phyloP scores from a whole-genome alignment of 2,329 filamentous ascomycete genomes.

The Fusarium mundagurra region DNA sequence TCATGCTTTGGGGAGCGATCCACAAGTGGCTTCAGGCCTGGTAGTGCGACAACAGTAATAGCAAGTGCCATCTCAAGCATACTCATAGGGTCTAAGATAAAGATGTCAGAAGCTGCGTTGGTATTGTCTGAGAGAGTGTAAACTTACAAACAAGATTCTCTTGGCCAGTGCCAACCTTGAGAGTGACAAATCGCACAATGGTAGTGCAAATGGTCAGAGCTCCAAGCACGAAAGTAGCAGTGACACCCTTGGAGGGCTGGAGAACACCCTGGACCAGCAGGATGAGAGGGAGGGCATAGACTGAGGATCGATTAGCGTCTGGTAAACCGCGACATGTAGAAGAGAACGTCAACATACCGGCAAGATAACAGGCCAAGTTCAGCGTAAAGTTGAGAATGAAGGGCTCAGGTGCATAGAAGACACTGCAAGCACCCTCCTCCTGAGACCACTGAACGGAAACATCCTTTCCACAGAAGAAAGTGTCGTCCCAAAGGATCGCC shows the following conservation, averaged over 20 bases:
- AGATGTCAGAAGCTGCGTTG: neutral
- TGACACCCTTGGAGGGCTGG: constrained; percentile 22
- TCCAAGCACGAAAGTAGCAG: constrained; percentile 30
- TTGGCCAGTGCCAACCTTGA: constrained; percentile 36
- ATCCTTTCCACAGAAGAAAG: constrained; percentile 48
- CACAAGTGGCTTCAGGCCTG: constrained; percentile 34
- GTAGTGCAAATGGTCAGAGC: constrained; percentile 32
- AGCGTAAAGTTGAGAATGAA: constrained; percentile 50
- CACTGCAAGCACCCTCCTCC: constrained; percentile 49
- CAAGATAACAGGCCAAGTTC: constrained; percentile 47
- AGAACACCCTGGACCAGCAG: constrained; percentile 42
- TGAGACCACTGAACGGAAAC: constrained; percentile 50
- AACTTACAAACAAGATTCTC: constrained; percentile 38
- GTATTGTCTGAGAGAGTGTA: rapidly evolving
- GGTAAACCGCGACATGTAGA: rapidly evolving
- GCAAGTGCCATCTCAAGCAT: constrained; percentile 36
- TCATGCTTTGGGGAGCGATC: constrained; percentile 13
- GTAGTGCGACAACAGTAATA: constrained; percentile 31
- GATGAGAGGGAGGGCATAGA: constrained; percentile 47
- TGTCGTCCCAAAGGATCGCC: constrained; percentile 48
- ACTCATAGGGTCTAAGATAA: constrained; percentile 25
- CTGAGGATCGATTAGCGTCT: constrained; percentile 13
- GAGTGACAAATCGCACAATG: constrained; percentile 25
- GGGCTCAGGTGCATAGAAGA: constrained; percentile 47
- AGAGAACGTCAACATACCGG: constrained; percentile 30